Percentiles rank a stretch among this genome's conserved stretches.
phyloP scores from a whole-genome alignment of 805 yeast genomes.

The Yueomyces sinensis region DNA sequence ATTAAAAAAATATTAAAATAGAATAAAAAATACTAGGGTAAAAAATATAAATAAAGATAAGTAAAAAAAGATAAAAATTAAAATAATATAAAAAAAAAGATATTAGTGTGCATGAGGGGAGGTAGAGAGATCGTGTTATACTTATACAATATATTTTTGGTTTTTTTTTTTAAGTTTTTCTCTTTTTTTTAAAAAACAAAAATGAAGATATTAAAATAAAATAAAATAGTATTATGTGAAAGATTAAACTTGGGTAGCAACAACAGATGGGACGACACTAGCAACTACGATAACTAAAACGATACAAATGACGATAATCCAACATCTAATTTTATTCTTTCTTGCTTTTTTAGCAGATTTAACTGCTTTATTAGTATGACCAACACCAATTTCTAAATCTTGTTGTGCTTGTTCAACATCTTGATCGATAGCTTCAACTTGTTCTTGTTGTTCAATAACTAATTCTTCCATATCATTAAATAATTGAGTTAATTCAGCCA shows the following conservation, averaged over 20 bases:
- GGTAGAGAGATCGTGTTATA: constrained; percentile 1
- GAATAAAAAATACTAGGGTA: neutral
- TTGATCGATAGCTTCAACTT: constrained; percentile 69
- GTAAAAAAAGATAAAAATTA: too few species aligned
- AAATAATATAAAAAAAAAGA: neutral
- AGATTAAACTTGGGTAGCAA: constrained; percentile 14
- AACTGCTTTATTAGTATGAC: constrained; percentile 85
- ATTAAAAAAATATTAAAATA: too few species aligned
- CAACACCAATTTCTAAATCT: constrained; percentile 88
- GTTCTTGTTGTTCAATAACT: constrained; percentile 89
- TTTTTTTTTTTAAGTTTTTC: neutral
- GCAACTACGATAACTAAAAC: constrained; percentile 53
- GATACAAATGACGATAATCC: constrained; percentile 46
- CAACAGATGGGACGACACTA: constrained; percentile 39
- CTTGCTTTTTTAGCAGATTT: constrained; percentile 80
- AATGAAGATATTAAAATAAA: neutral
- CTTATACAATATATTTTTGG: constrained; percentile 4
- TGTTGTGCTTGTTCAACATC: constrained; percentile 74
- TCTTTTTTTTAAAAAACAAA: neutral
- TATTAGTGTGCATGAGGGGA: constrained; percentile 1
- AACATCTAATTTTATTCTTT: constrained; percentile 80
- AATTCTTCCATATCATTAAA: constrained; percentile 93
- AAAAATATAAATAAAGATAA: too few species aligned
- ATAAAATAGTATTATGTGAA: neutral
- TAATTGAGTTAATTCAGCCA: constrained; percentile 89